Evolutionary conservation across 164 flowering plant genomes (phyloP).

Genomic region (Magnolia kwangsiensis): DNA sequence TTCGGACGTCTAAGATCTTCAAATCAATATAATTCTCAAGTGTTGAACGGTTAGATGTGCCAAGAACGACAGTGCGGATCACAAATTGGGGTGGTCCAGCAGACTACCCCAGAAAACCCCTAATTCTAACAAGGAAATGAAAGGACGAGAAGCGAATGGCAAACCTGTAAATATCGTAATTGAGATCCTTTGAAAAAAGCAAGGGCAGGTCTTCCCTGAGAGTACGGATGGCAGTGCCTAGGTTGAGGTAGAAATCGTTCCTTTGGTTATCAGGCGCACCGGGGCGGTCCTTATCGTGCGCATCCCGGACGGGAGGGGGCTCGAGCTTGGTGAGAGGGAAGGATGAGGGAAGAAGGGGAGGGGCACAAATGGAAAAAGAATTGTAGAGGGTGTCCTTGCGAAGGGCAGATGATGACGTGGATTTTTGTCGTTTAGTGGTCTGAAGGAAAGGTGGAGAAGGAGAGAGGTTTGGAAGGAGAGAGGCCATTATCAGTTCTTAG

Average conservation of each 20-base stretch:
- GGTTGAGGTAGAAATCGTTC: conserved; percentile 77
- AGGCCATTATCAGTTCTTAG: conserved; percentile 30
- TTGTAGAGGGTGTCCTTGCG: conserved; percentile 9
- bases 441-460: conserved; percentile 42
- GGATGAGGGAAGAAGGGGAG: conserved; percentile 6
- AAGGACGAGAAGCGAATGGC: background rate
- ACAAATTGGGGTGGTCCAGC: background rate
- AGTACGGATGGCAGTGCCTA: conserved; percentile 83
- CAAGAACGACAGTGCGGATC: background rate
- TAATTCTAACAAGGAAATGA: too few species aligned
- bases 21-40: too few species aligned
- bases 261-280: conserved; percentile 29
- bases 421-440: conserved; percentile 22
- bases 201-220: conserved; percentile 86
- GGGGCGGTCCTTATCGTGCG: conserved; percentile 34
- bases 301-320: conserved; percentile 30
- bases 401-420: conserved; percentile 13
- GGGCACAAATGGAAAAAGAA: background rate
- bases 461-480: conserved; percentile 29
- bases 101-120: background rate
- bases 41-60: too few species aligned
- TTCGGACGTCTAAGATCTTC: too few species aligned
- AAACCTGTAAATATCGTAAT: conserved; percentile 81
- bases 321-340: conserved; percentile 39
- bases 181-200: conserved; percentile 75